Evolutionary conservation across 331 rosid genomes (phyloP).

Genomic region (Ulmus americana): DNA sequence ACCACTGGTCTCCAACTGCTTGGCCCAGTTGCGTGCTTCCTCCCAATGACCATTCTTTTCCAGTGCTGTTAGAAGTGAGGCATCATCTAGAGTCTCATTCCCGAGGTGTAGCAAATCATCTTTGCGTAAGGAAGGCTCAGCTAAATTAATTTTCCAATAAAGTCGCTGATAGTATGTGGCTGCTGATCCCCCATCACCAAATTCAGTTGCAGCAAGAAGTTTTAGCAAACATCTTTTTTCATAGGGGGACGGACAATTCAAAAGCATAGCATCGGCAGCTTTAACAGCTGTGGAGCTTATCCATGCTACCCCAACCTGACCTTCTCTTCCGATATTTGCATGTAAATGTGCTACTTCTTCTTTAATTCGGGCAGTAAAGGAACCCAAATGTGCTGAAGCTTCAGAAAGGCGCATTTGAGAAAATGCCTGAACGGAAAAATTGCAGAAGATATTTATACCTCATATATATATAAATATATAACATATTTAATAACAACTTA

Average conservation of each 20-base stretch:
- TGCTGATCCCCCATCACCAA: conserved; percentile 83
- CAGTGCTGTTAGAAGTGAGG: conserved; percentile 67
- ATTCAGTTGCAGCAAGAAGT: conserved; percentile 87
- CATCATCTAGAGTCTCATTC: conserved; percentile 71
- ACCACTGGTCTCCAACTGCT: conserved; percentile 82
- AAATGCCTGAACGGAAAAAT: conserved; percentile 53
- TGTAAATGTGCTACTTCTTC: conserved; percentile 58
- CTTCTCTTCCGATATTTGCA: conserved; percentile 60
- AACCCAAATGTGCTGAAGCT: conserved; percentile 93
- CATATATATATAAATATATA: background rate
- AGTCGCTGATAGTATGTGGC: conserved; percentile 56
- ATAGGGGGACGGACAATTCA: conserved; percentile 85
- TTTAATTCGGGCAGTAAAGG: conserved; percentile 87
- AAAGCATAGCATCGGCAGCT: conserved; percentile 88
- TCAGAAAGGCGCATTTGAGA: conserved; percentile 96
- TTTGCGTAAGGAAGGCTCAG: conserved; percentile 72
- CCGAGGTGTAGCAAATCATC: conserved; percentile 63
- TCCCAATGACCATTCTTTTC: conserved; percentile 92
- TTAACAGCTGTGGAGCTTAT: conserved; percentile 78
- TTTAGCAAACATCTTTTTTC: conserved; percentile 89
- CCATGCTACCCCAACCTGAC: conserved; percentile 66
- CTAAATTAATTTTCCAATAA: conserved; percentile 84
- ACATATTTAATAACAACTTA: too few species aligned
- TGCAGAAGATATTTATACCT: conserved; percentile 7
- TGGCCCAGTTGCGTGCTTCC: conserved; percentile 97